Conservation (phyloP, 768 basidiomycete genomes). For the Mrakia blollopis region DNA sequence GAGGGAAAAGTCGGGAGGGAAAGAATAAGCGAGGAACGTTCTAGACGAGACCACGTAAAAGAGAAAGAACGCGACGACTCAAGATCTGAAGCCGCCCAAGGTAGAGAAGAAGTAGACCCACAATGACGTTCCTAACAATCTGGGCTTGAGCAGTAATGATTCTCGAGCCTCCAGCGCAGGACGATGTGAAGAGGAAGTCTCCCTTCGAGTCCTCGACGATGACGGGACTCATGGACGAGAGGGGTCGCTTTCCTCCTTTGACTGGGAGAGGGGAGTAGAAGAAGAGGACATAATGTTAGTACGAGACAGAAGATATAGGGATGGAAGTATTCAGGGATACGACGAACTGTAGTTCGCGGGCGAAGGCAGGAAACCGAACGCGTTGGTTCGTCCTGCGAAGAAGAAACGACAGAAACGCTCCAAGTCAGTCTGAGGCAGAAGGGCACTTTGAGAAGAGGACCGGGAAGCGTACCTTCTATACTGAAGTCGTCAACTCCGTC, state of each 20-base stretch:
- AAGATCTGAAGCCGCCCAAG: background rate
- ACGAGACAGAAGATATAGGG: background rate
- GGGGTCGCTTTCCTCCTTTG: constrained; percentile 45
- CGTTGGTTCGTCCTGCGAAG: constrained; percentile 35
- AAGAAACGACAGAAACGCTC: background rate
- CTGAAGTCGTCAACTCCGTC: constrained; percentile 43
- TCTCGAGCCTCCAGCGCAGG: constrained; percentile 28
- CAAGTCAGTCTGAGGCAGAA: background rate
- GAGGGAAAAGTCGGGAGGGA: background rate
- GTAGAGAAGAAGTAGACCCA: background rate
- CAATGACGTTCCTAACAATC: constrained; percentile 20
- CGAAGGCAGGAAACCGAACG: constrained; percentile 41
- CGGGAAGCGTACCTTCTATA: constrained; percentile 36
- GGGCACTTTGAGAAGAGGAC: background rate
- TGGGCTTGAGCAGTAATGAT: constrained; percentile 29
- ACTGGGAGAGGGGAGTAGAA: constrained; percentile 33
- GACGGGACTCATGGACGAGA: constrained; percentile 40
- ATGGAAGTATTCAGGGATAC: no score
- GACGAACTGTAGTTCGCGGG: constrained; percentile 29
- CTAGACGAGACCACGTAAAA: no score
- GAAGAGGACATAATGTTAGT: background rate
- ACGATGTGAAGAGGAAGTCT: constrained; percentile 42
- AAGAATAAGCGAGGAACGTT: no score
- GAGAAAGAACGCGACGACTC: no score
- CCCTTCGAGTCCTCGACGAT: constrained; percentile 47